Base-by-base conservation (phyloP, 345 rosid species). In the Salix udensis region DNA sequence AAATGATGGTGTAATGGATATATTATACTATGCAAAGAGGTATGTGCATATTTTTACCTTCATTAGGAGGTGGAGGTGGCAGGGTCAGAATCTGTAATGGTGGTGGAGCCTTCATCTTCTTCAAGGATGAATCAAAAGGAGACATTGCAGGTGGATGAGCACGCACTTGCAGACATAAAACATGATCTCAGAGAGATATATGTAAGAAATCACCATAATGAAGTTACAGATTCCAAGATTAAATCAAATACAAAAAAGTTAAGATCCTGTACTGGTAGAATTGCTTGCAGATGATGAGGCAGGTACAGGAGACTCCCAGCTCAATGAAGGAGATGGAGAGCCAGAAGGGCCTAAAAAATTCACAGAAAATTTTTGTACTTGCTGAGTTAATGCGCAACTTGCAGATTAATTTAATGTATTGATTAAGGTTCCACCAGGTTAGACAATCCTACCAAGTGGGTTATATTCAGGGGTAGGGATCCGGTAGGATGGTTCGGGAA, bases 11-110 rank as follows among this genome's bases (percentile, higher is more conserved):
- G 60, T 26, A 14, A 10, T 5, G 11, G 16, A 65, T 34, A 60
- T 21, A 62, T 65, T 46, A 66, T 71, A 18, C 15, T 50, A 15
- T 34, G 5, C 21, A 52, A 50, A 21, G 12, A 82, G 70, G 12
- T 23, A 8, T 40, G 46, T 39, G 14, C 50, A 60, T 15, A 46
- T 46, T 39, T 79, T 39, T 78, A 88, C 94, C 89, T 81, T 72
- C 86, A 61, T 85, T 87, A 71, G 91, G 92, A 76, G 94, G 94
- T 16, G 94, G 91, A 74, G 94, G 90, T 23, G 91, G 94, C 15
- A 90, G 79, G 19, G 73, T 73, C 85, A 84, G 55, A 50, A 85
- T 72, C n/a, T 79, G 73, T 36, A 81, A 68, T 64, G 92, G 84
- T 5, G 86, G 85, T 8, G 88, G 88, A 79, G 85, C 39, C 78